phyloP scores from a whole-genome alignment of 1,284 basidiomycete genomes.

The Laetiporus sulphureus region DNA sequence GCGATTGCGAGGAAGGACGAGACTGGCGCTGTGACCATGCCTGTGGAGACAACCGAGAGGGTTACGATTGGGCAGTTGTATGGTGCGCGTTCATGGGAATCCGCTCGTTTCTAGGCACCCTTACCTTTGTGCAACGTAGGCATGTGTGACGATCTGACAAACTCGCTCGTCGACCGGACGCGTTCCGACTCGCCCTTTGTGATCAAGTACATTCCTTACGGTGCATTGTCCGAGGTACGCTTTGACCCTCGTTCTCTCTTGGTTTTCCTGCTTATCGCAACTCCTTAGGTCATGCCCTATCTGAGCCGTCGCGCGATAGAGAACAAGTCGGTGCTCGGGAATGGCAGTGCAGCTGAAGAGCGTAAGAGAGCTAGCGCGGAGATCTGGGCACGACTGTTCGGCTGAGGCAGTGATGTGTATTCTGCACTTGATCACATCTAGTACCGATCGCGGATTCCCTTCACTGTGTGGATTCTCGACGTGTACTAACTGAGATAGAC shows the following conservation, averaged over 20 bases:
- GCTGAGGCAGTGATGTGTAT: constrained; percentile 8
- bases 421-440: neutral
- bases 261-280: neutral
- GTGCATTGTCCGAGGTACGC: constrained; percentile 61
- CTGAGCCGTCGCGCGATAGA: constrained; percentile 60
- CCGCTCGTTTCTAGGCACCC: neutral
- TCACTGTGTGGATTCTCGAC: too few species aligned
- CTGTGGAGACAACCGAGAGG: constrained; percentile 56
- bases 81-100: constrained; percentile 40
- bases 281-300: constrained; percentile 56
- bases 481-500: too few species aligned
- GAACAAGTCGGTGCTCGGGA: constrained; percentile 60
- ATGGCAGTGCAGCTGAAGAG: constrained; percentile 45
- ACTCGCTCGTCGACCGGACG: constrained; percentile 56
- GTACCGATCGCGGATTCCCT: neutral
- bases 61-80: constrained; percentile 81
- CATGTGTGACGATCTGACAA: constrained; percentile 80
- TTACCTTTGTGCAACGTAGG: constrained; percentile 34
- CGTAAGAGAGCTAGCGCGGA: constrained; percentile 33
- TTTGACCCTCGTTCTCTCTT: neutral
- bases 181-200: constrained; percentile 59
- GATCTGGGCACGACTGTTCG: constrained; percentile 31
- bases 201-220: constrained; percentile 84
- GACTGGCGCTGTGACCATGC: constrained; percentile 30
- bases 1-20: constrained; percentile 43